Evolutionary conservation across 1,284 basidiomycete species (phyloP).

Genomic region (Vanrija sp.): DNA sequence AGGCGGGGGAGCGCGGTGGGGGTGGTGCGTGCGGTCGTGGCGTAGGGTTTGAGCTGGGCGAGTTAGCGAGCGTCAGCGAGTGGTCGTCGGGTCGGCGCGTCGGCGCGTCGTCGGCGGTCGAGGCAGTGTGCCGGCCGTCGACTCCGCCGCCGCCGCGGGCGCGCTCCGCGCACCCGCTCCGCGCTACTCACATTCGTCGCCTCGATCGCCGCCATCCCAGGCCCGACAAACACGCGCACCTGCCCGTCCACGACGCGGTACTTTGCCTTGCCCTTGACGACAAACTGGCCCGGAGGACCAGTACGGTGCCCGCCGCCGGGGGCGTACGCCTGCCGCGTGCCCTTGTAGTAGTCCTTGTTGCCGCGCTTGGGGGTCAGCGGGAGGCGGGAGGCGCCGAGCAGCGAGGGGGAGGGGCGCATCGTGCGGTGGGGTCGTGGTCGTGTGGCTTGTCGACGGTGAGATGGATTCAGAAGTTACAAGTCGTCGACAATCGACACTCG

Average conservation of each 20-base stretch:
- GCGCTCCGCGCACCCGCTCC: not conserved
- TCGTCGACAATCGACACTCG: too few relatives aligned
- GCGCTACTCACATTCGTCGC: constrained; percentile 7
- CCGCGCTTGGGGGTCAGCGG: constrained; percentile 76
- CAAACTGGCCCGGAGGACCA: constrained; percentile 77
- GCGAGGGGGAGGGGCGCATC: constrained; percentile 40
- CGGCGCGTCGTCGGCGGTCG: not conserved
- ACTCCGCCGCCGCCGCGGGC: not conserved
- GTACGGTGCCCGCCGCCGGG: constrained; percentile 75
- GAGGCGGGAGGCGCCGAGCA: constrained; percentile 61
- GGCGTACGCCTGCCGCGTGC: constrained; percentile 72
- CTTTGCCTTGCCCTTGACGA: constrained; percentile 67
- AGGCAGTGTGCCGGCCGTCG: not conserved
- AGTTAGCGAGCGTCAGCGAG: constrained; percentile 1
- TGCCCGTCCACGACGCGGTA: constrained; percentile 74
- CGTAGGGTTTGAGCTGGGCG: constrained; percentile 54
- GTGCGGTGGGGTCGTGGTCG: not conserved
- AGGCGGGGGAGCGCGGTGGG: constrained; percentile 11
- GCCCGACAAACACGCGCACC: constrained; percentile 78
- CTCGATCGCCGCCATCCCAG: constrained; percentile 48
- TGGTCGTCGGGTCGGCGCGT: not conserved
- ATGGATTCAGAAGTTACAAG: too few relatives aligned
- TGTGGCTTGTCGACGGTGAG: not conserved
- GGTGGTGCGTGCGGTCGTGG: constrained; percentile 23
- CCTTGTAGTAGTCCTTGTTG: constrained; percentile 93